These are phyloP conservation scores for Diplodia scrobiculata DNA, from an alignment of 2,329 filamentous ascomycete species.

Conservation along the genomic window DNA sequence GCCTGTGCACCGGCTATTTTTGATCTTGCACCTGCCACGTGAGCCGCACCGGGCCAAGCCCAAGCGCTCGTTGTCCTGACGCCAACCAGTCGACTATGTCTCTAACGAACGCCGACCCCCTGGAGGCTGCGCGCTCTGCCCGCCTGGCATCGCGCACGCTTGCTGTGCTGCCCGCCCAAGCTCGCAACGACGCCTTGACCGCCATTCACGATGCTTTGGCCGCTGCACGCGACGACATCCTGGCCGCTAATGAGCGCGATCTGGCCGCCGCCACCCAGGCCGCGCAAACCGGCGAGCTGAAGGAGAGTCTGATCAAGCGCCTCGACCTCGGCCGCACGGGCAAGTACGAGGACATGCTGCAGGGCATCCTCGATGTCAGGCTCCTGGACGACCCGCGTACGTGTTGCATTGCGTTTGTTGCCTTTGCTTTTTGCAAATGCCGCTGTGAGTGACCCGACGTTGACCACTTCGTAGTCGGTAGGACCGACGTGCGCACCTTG, in stretches of 20 bases:
- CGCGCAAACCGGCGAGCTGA: constrained; percentile 73
- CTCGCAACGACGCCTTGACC: constrained; percentile 82
- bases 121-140: constrained; percentile 74
- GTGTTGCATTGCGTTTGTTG: constrained; percentile 34
- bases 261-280: constrained; percentile 72
- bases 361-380: constrained; percentile 87
- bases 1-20: not conserved
- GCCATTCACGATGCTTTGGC: constrained; percentile 78
- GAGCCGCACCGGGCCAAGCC: not conserved
- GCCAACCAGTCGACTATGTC: constrained; percentile 63
- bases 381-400: constrained; percentile 81
- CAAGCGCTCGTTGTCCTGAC: not conserved
- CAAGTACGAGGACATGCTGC: constrained; percentile 97
- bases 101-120: constrained; percentile 79
- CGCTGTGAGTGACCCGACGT: constrained; percentile 3
- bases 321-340: constrained; percentile 83
- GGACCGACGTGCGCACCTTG: constrained; percentile 77
- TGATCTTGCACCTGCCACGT: not conserved
- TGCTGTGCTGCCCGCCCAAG: constrained; percentile 72
- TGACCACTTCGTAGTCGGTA: constrained; percentile 65
- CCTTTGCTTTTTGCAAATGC: not conserved
- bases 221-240: constrained; percentile 70
- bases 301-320: constrained; percentile 80
- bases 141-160: constrained; percentile 80
- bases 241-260: constrained; percentile 84